Evolutionary conservation across 1,284 basidiomycete genomes (phyloP).

Genomic region (Pseudozyma tsukubaensis): DNA sequence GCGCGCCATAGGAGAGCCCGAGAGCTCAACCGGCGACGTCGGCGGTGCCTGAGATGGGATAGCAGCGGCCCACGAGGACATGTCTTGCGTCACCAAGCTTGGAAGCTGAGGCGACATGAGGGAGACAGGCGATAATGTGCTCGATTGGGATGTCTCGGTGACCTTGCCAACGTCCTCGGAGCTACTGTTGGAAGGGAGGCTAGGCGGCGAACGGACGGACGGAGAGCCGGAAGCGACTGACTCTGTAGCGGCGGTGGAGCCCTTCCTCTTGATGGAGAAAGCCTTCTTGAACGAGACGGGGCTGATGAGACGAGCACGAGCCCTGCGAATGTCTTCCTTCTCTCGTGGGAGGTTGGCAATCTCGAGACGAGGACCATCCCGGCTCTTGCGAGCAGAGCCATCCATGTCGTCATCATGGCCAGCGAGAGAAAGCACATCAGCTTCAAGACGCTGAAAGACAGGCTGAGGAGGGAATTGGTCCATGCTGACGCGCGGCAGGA

Average conservation of each 20-base stretch:
- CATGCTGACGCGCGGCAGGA: neutral
- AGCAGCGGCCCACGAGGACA: conserved; percentile 29
- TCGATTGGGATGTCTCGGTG: conserved; percentile 5
- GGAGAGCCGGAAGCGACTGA: conserved; percentile 18
- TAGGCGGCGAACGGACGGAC: conserved; percentile 19
- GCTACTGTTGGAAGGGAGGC: conserved; percentile 27
- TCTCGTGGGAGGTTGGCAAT: conserved; percentile 38
- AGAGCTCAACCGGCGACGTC: conserved; percentile 8
- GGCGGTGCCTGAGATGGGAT: conserved; percentile 26
- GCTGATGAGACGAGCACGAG: conserved; percentile 33
- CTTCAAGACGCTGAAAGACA: conserved; percentile 43
- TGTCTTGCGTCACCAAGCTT: conserved; percentile 17
- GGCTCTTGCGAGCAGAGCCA: conserved; percentile 7
- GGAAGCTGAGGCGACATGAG: conserved; percentile 2
- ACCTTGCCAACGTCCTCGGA: conserved; percentile 30
- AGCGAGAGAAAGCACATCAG: conserved; percentile 17
- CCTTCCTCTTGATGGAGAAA: conserved; percentile 36
- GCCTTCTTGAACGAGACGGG: conserved; percentile 41
- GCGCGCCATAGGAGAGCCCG: neutral
- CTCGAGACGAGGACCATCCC: conserved; percentile 27
- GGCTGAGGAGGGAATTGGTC: conserved; percentile 18
- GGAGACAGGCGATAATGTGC: neutral
- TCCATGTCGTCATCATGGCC: conserved; percentile 10
- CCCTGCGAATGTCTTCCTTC: conserved; percentile 31
- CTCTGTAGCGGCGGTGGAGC: conserved; percentile 5